Evolutionary conservation across 495 filamentous ascomycete genomes (phyloP), one percentile per base, ranked within the genome.

Genomic region (Parachaetomium inaequale): DNA sequence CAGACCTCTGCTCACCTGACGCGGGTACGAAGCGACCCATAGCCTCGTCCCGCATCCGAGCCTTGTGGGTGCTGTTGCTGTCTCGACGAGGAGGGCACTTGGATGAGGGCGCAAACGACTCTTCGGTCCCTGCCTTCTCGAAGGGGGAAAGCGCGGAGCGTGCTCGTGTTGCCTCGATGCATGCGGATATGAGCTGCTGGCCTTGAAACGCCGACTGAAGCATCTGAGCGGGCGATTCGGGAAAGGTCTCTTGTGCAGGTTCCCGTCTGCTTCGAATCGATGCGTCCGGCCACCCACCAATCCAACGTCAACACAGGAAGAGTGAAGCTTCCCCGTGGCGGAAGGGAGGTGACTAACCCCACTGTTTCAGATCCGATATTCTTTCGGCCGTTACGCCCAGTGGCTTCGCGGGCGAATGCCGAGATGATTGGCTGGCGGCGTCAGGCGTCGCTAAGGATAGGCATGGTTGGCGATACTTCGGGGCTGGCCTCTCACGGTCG

Each of bases 231-330:
- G 66, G 54, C 51, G 58, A 63, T 68, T 67, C 32, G 69, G 25
- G 53, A 55, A 64, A 68, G 55, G 65, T 73, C 69, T 65, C 70
- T 73, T 72, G 72, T 74, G 72, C 72, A 74, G 64, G 64, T 70
- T 73, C 62, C 72, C 72, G 72, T 72, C 69, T 64, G 56, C 59
- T 66, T 67, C 62, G 57, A 71, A 68, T 67, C 63, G 63, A 63
- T 68, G 66, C 69, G 64, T 59, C 56, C 55, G 61, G 40, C 63
- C 70, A 70, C 54, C 66, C 63, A 62, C 70, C 70, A 72, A 68
- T 70, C 67, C 66, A 49, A 63, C 43, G 65, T 52, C 56, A 49
- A 63, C 46, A 62, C 26, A 42, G 52, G 34, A 58, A 50, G 52
- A 59, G 54, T 47, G 31, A 58, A 67, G 64, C 40, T 46, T 50